Percentiles rank a stretch among this genome's conserved stretches.
Conservation (phyloP, 768 basidiomycete genomes). For the Pleurotus platypus region DNA sequence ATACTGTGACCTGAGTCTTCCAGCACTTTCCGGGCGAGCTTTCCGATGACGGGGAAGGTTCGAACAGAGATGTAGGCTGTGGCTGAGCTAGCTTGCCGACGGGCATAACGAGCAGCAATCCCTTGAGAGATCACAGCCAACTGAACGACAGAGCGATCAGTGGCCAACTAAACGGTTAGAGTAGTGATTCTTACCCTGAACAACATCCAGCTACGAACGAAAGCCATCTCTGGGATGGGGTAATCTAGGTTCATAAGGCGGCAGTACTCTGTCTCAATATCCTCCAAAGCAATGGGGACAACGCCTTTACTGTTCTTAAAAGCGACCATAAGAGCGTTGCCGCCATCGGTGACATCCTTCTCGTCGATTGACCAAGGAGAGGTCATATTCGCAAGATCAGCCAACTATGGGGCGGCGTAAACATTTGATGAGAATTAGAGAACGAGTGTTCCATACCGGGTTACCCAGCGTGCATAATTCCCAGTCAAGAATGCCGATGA, state of each 20-base stretch:
- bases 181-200: conserved; percentile 54
- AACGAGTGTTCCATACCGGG: conserved; percentile 43
- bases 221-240: conserved; percentile 76
- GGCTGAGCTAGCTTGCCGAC: conserved; percentile 88
- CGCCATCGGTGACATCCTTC: conserved; percentile 28
- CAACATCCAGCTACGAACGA: conserved; percentile 83
- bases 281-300: conserved; percentile 63
- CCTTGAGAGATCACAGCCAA: conserved; percentile 83
- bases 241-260: conserved; percentile 59
- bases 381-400: conserved; percentile 88
- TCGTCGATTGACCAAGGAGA: conserved; percentile 73
- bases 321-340: conserved; percentile 35
- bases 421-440: not conserved
- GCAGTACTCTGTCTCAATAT: conserved; percentile 82
- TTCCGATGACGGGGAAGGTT: conserved; percentile 61
- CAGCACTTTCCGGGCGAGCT: conserved; percentile 54
- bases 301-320: conserved; percentile 60
- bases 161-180: not conserved
- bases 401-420: conserved; percentile 43
- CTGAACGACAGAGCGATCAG: conserved; percentile 28
- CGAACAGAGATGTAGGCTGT: conserved; percentile 44
- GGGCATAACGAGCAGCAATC: conserved; percentile 82
- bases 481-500: conserved; percentile 97
- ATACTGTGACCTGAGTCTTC: conserved; percentile 46
- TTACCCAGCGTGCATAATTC: conserved; percentile 94